These are phyloP conservation scores for Cicer judaicum DNA, from an alignment of 306 rosid genomes.

Conservation along the genomic window DNA sequence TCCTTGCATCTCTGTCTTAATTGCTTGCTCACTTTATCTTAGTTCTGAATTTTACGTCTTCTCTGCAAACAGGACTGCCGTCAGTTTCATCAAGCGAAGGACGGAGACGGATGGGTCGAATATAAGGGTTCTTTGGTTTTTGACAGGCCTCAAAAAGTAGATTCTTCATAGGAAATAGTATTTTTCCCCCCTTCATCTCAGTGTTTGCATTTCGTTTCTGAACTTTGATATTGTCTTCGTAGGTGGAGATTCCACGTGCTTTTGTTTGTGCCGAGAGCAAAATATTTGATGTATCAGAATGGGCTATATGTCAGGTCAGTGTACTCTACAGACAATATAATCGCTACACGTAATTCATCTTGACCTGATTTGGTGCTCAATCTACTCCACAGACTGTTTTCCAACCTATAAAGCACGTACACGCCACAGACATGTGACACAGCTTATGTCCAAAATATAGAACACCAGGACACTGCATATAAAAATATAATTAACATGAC, in stretches of 20 bases:
- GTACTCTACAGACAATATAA: slow-evolving; percentile 15
- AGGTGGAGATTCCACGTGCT: slow-evolving; percentile 98
- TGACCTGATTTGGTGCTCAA: slow-evolving; percentile 19
- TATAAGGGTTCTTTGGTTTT: slow-evolving; percentile 86
- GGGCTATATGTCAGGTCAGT: slow-evolving; percentile 99
- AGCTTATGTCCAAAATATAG: background rate
- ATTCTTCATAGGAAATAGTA: slow-evolving; percentile 1
- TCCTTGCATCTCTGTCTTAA: slow-evolving; percentile 12
- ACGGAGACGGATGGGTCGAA: slow-evolving; percentile 99
- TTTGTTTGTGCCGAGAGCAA: slow-evolving; percentile 98
- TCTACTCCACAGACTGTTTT: background rate
- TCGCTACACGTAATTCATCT: slow-evolving; percentile 4
- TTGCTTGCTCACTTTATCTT: slow-evolving; percentile 8
- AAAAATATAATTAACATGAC: background rate
- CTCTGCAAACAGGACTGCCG: slow-evolving; percentile 79
- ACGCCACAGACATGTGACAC: background rate
- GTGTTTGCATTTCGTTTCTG: slow-evolving; percentile 36
- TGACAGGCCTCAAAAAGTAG: slow-evolving; percentile 84
- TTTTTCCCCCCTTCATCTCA: background rate
- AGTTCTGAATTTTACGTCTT: slow-evolving; percentile 36
- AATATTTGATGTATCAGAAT: slow-evolving; percentile 96
- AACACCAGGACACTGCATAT: background rate
- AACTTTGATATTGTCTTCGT: slow-evolving; percentile 43
- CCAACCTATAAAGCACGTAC: background rate
- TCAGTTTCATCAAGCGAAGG: slow-evolving; percentile 98